phyloP scores from a whole-genome alignment of 495 filamentous ascomycete species.

The Neurospora sp. region DNA sequence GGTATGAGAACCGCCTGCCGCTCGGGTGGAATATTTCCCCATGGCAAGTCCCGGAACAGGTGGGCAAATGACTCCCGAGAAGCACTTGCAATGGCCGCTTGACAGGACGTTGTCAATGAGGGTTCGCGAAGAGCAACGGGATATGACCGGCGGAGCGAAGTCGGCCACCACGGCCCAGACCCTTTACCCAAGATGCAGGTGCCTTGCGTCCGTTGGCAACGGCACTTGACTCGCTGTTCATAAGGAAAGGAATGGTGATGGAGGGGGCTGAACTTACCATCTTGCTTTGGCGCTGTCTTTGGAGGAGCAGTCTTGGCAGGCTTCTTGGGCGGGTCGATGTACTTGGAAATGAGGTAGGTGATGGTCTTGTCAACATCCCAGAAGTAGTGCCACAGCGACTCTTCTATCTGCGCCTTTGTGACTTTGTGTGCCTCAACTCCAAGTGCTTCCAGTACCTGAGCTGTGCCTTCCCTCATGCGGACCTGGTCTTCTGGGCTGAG shows the following conservation, averaged over 20 bases:
- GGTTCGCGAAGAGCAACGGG: neutral
- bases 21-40: conserved; percentile 65
- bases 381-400: conserved; percentile 91
- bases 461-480: conserved; percentile 47
- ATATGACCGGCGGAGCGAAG: neutral
- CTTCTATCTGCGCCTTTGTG: conserved; percentile 67
- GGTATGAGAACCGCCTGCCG: conserved; percentile 60
- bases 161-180: neutral
- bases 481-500: conserved; percentile 49
- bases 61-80: conserved; percentile 5
- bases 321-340: conserved; percentile 27
- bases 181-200: conserved; percentile 1
- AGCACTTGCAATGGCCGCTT: neutral
- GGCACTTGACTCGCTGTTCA: neutral
- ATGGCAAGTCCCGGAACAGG: conserved; percentile 80
- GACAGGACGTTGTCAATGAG: neutral
- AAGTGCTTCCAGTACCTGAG: conserved; percentile 44
- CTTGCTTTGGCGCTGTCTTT: conserved; percentile 28
- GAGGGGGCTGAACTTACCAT: conserved; percentile 38
- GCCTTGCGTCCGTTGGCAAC: neutral
- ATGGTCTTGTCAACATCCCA: conserved; percentile 83
- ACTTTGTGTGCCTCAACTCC: conserved; percentile 41
- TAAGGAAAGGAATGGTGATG: neutral
- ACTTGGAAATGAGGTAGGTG: conserved; percentile 60
- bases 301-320: conserved; percentile 14